These are phyloP conservation scores for Claviceps africana DNA, from an alignment of 2,329 filamentous ascomycete genomes.

Conservation along the genomic window DNA sequence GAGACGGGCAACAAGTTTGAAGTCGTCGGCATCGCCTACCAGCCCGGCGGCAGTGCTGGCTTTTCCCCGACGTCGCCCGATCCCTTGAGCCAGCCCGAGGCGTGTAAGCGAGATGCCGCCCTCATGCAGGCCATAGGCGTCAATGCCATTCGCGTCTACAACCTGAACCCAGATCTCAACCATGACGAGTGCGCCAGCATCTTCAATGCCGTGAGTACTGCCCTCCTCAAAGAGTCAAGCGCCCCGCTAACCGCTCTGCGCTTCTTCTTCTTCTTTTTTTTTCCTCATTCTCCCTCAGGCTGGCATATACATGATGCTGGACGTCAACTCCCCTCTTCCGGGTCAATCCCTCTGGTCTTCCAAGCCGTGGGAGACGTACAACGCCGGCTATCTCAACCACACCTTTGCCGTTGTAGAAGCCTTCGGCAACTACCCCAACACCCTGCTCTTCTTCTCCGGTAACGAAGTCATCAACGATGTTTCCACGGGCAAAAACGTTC, in stretches of 20 bases:
- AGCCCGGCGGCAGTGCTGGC: conserved; percentile 50
- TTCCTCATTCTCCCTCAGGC: conserved; percentile 22
- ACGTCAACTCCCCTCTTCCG: conserved; percentile 51
- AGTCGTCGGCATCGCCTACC: conserved; percentile 54
- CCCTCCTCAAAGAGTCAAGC: no score
- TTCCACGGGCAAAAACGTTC: conserved; percentile 42
- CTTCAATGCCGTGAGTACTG: conserved; percentile 43
- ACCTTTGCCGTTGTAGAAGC: conserved; percentile 54
- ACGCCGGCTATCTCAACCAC: conserved; percentile 46
- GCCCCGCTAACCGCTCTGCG: no score
- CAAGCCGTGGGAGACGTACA: conserved; percentile 46
- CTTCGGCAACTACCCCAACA: conserved; percentile 54
- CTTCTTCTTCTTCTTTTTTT: background rate
- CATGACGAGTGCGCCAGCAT: conserved; percentile 54
- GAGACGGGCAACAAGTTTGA: conserved; percentile 46
- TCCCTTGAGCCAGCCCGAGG: conserved; percentile 42
- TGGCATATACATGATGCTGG: conserved; percentile 55
- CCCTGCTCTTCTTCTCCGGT: conserved; percentile 60
- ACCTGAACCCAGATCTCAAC: conserved; percentile 50
- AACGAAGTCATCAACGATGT: conserved; percentile 66
- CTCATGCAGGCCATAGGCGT: conserved; percentile 51
- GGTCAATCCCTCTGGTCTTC: conserved; percentile 42
- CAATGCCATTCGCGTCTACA: conserved; percentile 58
- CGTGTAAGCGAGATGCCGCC: conserved; percentile 50
- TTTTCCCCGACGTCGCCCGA: conserved; percentile 41